Evolutionary conservation across 2,329 filamentous ascomycete species (phyloP), one percentile per base, ranked within the genome.

Genomic region (Juglanconis sp.): DNA sequence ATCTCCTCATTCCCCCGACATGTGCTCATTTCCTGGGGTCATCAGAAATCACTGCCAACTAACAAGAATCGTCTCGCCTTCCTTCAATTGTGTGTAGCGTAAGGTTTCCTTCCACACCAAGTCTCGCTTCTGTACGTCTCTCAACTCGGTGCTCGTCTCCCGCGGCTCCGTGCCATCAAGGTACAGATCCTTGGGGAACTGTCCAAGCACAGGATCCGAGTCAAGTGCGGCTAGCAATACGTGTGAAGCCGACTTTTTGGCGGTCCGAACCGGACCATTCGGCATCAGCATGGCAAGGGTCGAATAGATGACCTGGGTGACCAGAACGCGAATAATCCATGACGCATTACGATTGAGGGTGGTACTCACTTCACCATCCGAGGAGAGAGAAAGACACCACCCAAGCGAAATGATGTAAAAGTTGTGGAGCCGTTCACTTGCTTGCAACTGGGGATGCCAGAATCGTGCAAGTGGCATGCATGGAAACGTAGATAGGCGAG

Each of bases 101-200:
- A 74, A 48, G 47, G 63, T 71, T n/a, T 71, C 67, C 35, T 47
- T 63, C 72, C 73, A 75, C 5, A 74, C 51, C 44, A 52, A 55
- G 46, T 61, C 62, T 13, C 65, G 64, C 61, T 73, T 73, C 38
- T 36, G 50, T 4, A 57, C 63, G 48, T 74, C 70, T 57, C 63
- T 67, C 2, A 69, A 67, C 62, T 73, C 70, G 0, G 35, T 59
- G 7, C 66, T 64, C 11, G 59, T 61, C 1, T 66, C 64, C 3
- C 46, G 34, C 31, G 63, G 49, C 11, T 56, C 58, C 7, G 36
- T 46, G 1, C 73, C 72, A 59, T 74, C 62, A 30, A 74, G 57
- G 58, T 74, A 73, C 9, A 71, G 9, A 15, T 62, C 71, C 50
- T 74, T 72, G 17, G 70, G 71, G 17, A 42, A 56, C 59, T 65